Evolutionary conservation across 2,329 filamentous ascomycete genomes (phyloP).

Genomic region (Talaromyces sp.): DNA sequence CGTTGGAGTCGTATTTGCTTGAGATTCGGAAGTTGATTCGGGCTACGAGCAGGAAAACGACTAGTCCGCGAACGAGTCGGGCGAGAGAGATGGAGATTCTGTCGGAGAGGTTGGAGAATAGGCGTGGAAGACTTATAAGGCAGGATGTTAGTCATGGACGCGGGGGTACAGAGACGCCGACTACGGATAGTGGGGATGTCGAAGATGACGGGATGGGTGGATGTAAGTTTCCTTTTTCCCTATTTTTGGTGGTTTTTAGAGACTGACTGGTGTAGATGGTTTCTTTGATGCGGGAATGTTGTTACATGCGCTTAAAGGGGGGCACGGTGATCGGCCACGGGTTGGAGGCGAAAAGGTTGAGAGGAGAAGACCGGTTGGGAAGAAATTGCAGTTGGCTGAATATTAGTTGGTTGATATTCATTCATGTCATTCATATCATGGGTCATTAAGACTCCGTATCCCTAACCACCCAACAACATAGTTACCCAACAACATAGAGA

Average conservation of each 20-base stretch:
- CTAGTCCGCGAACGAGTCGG: conserved; percentile 50
- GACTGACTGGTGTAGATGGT: conserved; percentile 58
- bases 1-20: conserved; percentile 81
- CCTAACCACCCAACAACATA: not conserved
- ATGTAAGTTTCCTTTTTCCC: conserved; percentile 64
- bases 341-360: conserved; percentile 29
- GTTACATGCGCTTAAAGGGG: conserved; percentile 73
- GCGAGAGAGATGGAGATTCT: conserved; percentile 56
- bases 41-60: conserved; percentile 57
- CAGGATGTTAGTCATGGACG: conserved; percentile 41
- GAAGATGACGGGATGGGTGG: conserved; percentile 88
- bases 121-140: conserved; percentile 66
- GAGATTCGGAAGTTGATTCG: conserved; percentile 82
- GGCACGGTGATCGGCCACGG: conserved; percentile 31
- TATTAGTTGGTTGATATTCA: not conserved
- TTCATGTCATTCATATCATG: too few relatives aligned
- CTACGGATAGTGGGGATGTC: conserved; percentile 63
- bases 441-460: too few relatives aligned
- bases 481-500: not conserved
- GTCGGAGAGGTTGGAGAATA: conserved; percentile 49
- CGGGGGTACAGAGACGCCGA: conserved; percentile 54
- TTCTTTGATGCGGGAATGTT: conserved; percentile 98
- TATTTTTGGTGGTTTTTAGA: not conserved
- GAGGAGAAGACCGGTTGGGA: conserved; percentile 41
- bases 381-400: conserved; percentile 45